Base-by-base conservation (phyloP, 768 basidiomycete genomes). In the Brasilioporus rufonigricans region DNA sequence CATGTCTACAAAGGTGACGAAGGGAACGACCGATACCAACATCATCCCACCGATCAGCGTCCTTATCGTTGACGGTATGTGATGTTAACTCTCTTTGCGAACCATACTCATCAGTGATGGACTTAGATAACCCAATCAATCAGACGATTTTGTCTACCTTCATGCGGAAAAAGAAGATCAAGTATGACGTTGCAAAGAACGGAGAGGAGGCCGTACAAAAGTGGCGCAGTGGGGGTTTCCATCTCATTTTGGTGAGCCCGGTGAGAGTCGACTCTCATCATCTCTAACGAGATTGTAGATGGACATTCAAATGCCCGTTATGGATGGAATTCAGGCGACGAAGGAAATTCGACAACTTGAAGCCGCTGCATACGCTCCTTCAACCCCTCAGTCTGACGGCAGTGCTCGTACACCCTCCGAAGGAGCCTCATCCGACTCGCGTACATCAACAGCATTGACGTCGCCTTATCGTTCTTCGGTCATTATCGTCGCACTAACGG, bases 301-400 rank as follows among this genome's bases (percentile, higher is more conserved):
- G 97, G 97, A 99, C 75, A 98, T 99, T 50, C 96, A 98, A 73
- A 94, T 99, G 84, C 97, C 97, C 10, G 87, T 98, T 62, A 98
- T 97, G 91, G 93, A 96, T 71, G 97, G 97, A 32, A 97, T 98
- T 46, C 85, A 92, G 67, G 97, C 97, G 8, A 99, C 97, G 4
- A 94, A 93, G 64, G 91, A 95, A 70, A 99, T 99, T 55, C 81
- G 97, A 48, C 82, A 85, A 50, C 71, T 95, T 40, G 96, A 98
- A 68, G 87, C 84, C 47, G 75, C 81, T 44, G 82, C 85, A 43
- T 87, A 81, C 63, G 86, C 83, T 40, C 85, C 87, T 11, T 73
- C 81, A 10, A 90, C 87, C 0, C 89, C 91, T 4, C 77, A 80
- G 18, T 76, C 76, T 12, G 87, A 92, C 18, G 32, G 63, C 63